Conservation (phyloP, 2,329 filamentous ascomycete genomes). For the Akanthomyces lecanii region DNA sequence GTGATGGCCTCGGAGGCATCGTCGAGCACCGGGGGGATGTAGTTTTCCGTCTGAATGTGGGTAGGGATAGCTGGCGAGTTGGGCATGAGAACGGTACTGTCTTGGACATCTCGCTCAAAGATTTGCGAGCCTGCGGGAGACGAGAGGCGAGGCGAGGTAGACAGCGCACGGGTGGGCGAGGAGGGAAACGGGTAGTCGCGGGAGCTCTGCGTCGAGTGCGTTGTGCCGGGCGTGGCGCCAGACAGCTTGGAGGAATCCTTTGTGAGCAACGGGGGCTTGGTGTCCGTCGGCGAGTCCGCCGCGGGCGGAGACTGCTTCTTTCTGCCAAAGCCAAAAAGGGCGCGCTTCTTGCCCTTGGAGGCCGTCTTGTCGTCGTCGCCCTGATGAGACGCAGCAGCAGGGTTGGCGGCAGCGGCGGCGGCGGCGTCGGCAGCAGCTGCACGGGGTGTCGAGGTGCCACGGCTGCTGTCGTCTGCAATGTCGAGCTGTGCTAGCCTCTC, state of each 20-base stretch:
- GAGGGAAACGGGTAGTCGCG: constrained; percentile 42
- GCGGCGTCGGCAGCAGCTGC: constrained; percentile 20
- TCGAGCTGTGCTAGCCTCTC: constrained; percentile 16
- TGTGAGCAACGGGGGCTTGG: constrained; percentile 31
- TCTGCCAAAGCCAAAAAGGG: constrained; percentile 59
- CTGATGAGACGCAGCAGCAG: constrained; percentile 26
- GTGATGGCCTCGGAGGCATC: constrained; percentile 91
- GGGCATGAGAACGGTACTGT: constrained; percentile 62
- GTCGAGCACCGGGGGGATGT: constrained; percentile 86
- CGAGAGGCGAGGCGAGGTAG: constrained; percentile 67
- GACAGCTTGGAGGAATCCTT: constrained; percentile 36
- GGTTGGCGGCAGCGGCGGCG: background rate
- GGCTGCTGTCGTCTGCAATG: constrained; percentile 26
- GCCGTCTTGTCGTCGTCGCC: constrained; percentile 24
- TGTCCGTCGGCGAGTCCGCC: constrained; percentile 21
- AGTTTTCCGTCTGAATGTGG: constrained; percentile 90
- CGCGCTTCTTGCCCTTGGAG: constrained; percentile 48
- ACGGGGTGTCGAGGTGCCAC: constrained; percentile 30
- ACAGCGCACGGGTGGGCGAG: constrained; percentile 63
- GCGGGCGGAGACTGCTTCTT: constrained; percentile 44
- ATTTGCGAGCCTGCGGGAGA: constrained; percentile 79
- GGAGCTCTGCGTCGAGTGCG: constrained; percentile 36
- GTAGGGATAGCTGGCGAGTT: constrained; percentile 83
- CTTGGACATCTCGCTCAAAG: constrained; percentile 93
- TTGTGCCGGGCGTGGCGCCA: constrained; percentile 30